These are phyloP conservation scores for Lecanicillium sp. DNA, from an alignment of 2,329 filamentous ascomycete species.

Conservation along the genomic window DNA sequence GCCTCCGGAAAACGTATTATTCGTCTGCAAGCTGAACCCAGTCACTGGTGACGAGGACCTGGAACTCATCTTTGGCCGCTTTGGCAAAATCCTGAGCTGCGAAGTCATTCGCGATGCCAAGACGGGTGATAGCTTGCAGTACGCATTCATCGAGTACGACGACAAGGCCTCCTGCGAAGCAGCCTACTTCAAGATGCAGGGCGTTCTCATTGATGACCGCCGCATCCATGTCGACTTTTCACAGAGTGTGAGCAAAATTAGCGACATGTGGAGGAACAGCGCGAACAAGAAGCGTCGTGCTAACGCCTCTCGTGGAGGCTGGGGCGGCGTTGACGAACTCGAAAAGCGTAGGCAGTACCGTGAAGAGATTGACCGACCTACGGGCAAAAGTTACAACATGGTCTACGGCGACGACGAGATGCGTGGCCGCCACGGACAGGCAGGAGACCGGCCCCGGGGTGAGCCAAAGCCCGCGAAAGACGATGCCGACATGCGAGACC, in stretches of 20 bases:
- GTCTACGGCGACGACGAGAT: slow-evolving; percentile 71
- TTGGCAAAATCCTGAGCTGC: slow-evolving; percentile 89
- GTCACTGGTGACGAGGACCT: slow-evolving; percentile 93
- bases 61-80: slow-evolving; percentile 92
- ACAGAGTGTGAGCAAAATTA: slow-evolving; percentile 83
- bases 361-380: slow-evolving; percentile 45
- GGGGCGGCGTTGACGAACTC: slow-evolving; percentile 80
- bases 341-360: slow-evolving; percentile 90
- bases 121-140: slow-evolving; percentile 91
- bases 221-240: slow-evolving; percentile 98
- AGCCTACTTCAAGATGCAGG: slow-evolving; percentile 98
- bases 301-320: slow-evolving; percentile 59
- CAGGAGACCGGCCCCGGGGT: slow-evolving; percentile 20
- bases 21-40: slow-evolving; percentile 97
- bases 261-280: slow-evolving; percentile 79
- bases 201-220: slow-evolving; percentile 91
- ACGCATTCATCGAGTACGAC: slow-evolving; percentile 95
- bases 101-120: slow-evolving; percentile 93
- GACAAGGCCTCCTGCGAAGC: slow-evolving; percentile 88
- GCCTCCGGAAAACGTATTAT: slow-evolving; percentile 92
- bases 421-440: slow-evolving; percentile 39
- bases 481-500: neutral
- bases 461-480: slow-evolving; percentile 7
- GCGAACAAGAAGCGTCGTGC: slow-evolving; percentile 72
- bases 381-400: slow-evolving; percentile 59